phyloP scores from a whole-genome alignment of 805 yeast species.

The Vanderwaltozyma tropicalis region DNA sequence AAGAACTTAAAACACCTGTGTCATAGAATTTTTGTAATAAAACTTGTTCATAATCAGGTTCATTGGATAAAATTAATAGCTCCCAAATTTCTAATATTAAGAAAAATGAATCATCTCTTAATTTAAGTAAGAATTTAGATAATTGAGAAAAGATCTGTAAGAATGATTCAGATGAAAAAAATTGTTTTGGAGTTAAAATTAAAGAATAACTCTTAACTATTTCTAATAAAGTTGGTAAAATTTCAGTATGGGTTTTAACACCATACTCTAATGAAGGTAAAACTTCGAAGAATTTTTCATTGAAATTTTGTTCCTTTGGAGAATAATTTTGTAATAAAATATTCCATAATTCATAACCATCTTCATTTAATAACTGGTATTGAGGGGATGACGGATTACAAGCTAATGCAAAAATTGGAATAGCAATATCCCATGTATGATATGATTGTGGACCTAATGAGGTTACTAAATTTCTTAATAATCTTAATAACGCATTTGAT shows the following conservation, averaged over 20 bases:
- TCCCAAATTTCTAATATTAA: conserved; percentile 34
- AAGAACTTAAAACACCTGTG: conserved; percentile 17
- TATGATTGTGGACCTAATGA: conserved; percentile 45
- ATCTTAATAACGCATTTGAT: conserved; percentile 42
- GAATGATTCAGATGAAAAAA: conserved; percentile 22
- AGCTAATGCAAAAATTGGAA: conserved; percentile 53
- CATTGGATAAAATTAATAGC: conserved; percentile 18
- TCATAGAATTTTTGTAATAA: conserved; percentile 19
- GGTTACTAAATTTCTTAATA: conserved; percentile 44
- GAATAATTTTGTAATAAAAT: conserved; percentile 56
- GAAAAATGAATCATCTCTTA: conserved; percentile 63
- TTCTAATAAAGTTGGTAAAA: conserved; percentile 51
- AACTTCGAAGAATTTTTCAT: conserved; percentile 33
- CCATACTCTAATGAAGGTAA: conserved; percentile 48
- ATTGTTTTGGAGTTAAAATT: conserved; percentile 32
- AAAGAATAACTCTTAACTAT: conserved; percentile 55
- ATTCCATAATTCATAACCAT: conserved; percentile 81
- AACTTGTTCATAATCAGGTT: conserved; percentile 15
- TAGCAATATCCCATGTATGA: conserved; percentile 42
- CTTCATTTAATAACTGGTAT: conserved; percentile 60
- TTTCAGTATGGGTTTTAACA: conserved; percentile 62
- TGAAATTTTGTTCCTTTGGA: conserved; percentile 15
- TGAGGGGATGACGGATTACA: conserved; percentile 52
- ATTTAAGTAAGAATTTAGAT: conserved; percentile 42
- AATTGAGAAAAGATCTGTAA: conserved; percentile 35